Evolutionary conservation across 2,329 filamentous ascomycete species (phyloP), one percentile per base, ranked within the genome.

Genomic region (Lecanosticta acicola): DNA sequence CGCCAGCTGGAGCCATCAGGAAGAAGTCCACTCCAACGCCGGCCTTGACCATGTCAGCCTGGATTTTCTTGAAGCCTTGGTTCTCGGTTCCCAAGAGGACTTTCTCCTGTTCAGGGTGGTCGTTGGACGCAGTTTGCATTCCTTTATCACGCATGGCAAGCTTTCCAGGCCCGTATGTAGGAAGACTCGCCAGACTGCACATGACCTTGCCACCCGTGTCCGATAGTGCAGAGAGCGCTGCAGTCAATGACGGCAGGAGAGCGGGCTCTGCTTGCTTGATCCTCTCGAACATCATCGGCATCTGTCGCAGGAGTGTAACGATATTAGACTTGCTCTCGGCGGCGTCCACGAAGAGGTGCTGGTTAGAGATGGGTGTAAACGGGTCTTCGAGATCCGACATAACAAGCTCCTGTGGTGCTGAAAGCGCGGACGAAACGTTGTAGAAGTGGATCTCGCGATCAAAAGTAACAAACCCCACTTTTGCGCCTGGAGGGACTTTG

Each of bases 401-500:
- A 41, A 98, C 90, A 74, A 98, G 81, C 88, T 98, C 96, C 64
- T 98, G 93, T 8, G 93, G 88, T 68, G 89, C 83, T 45, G 93
- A 84, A 34, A 96, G 73, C 33, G 77, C 77, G 32, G 88, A 69
- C 61, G 83, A 88, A 59, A 95, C 81, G 62, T 97, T 97, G 74
- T 97, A 98, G 66, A 97, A 98, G 64, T 98, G 93, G 49, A 98
- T 85, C 59, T 96, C 89, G 68, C 88, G 91, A 71, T 98, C 93
- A 65, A 85, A 98, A 1, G 93, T 96, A 53, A 97, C 83, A 64
- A 98, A 95, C 40, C 91, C 93, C 50, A 98, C 82, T 71, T 88
- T 95, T 39, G 87, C 81, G 10, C 88, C 89, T 43, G 79, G 72
- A 0, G 93, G 87, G 59, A 96, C 74, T 53, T 69, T 73, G 51